A percentile compares a stretch with the other conserved stretches of the same genome.
phyloP scores from a whole-genome alignment of 2,329 filamentous ascomycete species.

The Calonectria pseudoreteaudii region DNA sequence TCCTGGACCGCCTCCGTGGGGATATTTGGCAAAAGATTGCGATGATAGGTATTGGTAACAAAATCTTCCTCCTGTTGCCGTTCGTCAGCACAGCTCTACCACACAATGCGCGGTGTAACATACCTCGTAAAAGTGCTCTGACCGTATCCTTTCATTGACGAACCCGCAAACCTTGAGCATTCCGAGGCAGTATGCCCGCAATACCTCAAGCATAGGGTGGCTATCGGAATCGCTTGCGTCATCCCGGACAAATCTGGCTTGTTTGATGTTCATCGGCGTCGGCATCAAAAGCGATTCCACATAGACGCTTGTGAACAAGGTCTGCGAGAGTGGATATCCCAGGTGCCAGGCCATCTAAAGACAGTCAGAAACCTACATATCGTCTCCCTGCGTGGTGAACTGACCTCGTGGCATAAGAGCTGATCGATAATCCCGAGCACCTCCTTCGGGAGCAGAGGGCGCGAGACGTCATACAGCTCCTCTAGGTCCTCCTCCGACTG shows the following conservation, averaged over 20 bases:
- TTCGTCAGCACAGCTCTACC: background rate
- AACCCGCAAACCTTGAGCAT: conserved; percentile 85
- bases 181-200: conserved; percentile 88
- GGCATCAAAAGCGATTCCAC: conserved; percentile 85
- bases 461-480: conserved; percentile 81
- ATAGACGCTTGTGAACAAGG: conserved; percentile 91
- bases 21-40: conserved; percentile 77
- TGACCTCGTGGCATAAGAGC: conserved; percentile 86
- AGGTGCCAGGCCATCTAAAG: conserved; percentile 92
- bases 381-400: conserved; percentile 25
- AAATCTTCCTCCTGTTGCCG: conserved; percentile 88
- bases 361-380: background rate
- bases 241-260: conserved; percentile 71
- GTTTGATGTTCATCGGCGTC: conserved; percentile 70
- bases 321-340: conserved; percentile 95
- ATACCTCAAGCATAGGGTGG: conserved; percentile 68
- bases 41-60: conserved; percentile 89
- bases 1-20: conserved; percentile 66
- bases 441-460: conserved; percentile 78
- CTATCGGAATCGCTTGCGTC: conserved; percentile 43
- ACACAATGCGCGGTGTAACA: background rate
- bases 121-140: conserved; percentile 93
- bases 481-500: conserved; percentile 84
- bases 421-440: conserved; percentile 95
- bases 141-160: conserved; percentile 80